Evolutionary conservation across 805 yeast genomes (phyloP).

Genomic region (Komagataella kurtzmanii): DNA sequence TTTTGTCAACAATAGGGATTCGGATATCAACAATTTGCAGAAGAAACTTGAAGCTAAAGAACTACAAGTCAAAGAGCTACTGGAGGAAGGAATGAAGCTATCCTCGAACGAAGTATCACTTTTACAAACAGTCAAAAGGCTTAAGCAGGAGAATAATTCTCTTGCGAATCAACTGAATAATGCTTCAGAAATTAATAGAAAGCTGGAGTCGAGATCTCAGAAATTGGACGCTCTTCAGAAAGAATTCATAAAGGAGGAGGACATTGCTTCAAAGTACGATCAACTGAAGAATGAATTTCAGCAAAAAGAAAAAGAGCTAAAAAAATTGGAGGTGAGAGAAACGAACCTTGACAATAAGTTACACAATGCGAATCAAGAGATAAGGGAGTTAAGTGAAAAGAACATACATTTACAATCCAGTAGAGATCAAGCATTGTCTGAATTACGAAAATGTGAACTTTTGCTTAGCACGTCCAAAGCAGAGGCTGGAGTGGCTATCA

Average conservation of each 20-base stretch:
- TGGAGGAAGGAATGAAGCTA: conserved; percentile 65
- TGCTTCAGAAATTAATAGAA: conserved; percentile 13
- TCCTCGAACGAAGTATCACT: conserved; percentile 59
- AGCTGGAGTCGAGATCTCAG: conserved; percentile 4
- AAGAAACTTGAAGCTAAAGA: conserved; percentile 36
- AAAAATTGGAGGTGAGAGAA: conserved; percentile 18
- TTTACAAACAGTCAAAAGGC: conserved; percentile 49
- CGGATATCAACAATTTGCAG: conserved; percentile 1
- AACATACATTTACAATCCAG: conserved; percentile 5
- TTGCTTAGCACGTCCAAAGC: conserved; percentile 10
- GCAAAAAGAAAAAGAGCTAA: conserved; percentile 10
- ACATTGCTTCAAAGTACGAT: conserved; percentile 12
- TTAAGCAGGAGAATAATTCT: conserved; percentile 30
- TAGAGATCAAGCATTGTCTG: conserved; percentile 2
- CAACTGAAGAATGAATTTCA: conserved; percentile 14
- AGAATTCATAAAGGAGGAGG: conserved; percentile 8
- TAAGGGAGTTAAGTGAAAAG: conserved; percentile 5
- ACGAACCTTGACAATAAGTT: conserved; percentile 12
- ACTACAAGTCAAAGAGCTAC: conserved; percentile 44
- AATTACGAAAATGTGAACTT: conserved; percentile 19
- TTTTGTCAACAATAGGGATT: neutral
- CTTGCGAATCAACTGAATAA: conserved; percentile 20
- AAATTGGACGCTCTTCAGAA: conserved; percentile 3
- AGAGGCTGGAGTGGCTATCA: neutral
- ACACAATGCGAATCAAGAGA: conserved; percentile 11